Evolutionary conservation across 2,329 filamentous ascomycete species (phyloP), one percentile per base, ranked within the genome.

Genomic region (Botrytis pseudocinerea): DNA sequence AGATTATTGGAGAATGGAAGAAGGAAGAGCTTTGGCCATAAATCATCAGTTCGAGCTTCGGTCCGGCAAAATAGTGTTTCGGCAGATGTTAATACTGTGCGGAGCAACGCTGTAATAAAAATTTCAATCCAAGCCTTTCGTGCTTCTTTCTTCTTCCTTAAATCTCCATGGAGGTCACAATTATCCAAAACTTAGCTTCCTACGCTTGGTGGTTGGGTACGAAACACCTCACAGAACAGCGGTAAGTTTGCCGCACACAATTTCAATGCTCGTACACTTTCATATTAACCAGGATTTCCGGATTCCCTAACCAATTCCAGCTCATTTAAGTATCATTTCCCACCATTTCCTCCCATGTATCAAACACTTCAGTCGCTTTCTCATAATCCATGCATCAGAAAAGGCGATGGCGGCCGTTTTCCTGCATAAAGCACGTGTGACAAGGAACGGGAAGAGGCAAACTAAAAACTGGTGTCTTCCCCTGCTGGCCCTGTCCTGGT

Each of bases 1-100:
- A 83, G 62, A 83, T 84, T 75, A 80, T 84, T 64, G 87, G 89
- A 74, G 80, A 87, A 65, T 91, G 89, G 89, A 81, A 76, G 71
- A 79, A 77, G 62, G 77, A 80, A 73, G 82, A 82, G 73, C 73
- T 80, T 35, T 81, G 80, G 80, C 80, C 80, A 38, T 80, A 68
- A 65, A 42, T 40, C n/a, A 35, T 32, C 32, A 28, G 22, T 57
- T 40, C 48, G 46, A 70, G 48, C 48, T 71, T 40, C 51, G 48
- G 12, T 38, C 42, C 25, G 51, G 35, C 62, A 38, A 40, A 38
- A 66, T 51, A 16, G 12, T 12, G 38, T 10, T 66, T 28, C 32
- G 22, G 44, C 32, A 66, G 12, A n/a, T 51, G 8, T 16, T 54
- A 28, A 28, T 54, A 54, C 12, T 10, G 1, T 20, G 12, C 48